Evolutionary conservation across 1,284 basidiomycete species (phyloP).

Genomic region (Pseudozyma hubeiensis): DNA sequence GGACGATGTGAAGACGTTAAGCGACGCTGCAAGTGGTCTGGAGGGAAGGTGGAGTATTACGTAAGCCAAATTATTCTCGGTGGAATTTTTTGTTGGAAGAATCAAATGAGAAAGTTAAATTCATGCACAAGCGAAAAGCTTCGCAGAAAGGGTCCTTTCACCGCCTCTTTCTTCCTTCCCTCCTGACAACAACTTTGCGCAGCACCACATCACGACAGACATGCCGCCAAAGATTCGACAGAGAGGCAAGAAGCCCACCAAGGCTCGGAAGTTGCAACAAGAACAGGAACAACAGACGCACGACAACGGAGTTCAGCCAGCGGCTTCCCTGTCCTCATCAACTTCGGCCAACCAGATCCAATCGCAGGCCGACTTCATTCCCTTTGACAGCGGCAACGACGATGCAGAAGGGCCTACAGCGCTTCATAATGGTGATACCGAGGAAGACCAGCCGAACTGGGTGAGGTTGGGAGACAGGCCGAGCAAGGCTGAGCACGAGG

Average conservation of each 20-base stretch:
- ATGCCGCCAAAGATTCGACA: conserved; percentile 49
- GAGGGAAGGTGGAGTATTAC: conserved; percentile 26
- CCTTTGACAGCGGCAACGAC: conserved; percentile 20
- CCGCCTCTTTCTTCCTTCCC: neutral
- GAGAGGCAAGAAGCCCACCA: conserved; percentile 52
- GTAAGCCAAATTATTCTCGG: conserved; percentile 25
- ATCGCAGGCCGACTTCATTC: conserved; percentile 30
- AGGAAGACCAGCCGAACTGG: conserved; percentile 36
- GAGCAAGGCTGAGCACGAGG: conserved; percentile 43
- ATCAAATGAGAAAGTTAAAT: neutral
- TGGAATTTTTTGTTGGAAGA: conserved; percentile 25
- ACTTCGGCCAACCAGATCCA: conserved; percentile 23
- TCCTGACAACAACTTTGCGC: neutral
- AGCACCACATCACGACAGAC: neutral
- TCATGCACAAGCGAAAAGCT: conserved; percentile 9
- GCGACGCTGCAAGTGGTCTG: neutral
- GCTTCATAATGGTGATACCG: neutral
- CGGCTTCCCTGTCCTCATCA: conserved; percentile 11
- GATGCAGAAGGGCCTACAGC: neutral
- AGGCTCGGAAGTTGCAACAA: conserved; percentile 36
- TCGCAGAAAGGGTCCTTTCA: conserved; percentile 22
- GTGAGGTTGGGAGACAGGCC: conserved; percentile 35
- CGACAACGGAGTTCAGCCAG: neutral
- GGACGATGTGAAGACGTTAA: neutral
- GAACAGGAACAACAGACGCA: conserved; percentile 11